Conservation (phyloP, 768 basidiomycete species). For the Tricholoma terreum region DNA sequence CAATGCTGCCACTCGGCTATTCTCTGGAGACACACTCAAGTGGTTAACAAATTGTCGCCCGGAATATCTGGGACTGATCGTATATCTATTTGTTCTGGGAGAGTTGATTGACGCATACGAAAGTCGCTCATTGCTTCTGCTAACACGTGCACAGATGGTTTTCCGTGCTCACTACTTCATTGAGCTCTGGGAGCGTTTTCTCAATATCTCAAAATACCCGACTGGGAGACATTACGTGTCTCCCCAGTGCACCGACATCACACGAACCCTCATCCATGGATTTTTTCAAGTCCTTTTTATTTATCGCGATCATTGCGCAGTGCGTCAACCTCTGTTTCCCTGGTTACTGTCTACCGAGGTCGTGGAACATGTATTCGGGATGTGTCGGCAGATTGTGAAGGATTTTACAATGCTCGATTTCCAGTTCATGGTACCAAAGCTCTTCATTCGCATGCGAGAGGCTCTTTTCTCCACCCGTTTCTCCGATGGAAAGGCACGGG, state of each 20-base stretch:
- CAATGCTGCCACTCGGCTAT: constrained; percentile 36
- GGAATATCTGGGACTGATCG: constrained; percentile 20
- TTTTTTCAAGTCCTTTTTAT: constrained; percentile 27
- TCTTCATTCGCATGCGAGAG: constrained; percentile 21
- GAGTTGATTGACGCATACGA: constrained; percentile 38
- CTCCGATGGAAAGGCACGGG: constrained; percentile 17
- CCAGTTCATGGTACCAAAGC: constrained; percentile 24
- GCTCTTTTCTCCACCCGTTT: constrained; percentile 12
- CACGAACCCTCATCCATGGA: constrained; percentile 26
- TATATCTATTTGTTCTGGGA: constrained; percentile 32
- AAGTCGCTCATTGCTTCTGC: constrained; percentile 24
- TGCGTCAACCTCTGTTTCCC: constrained; percentile 12
- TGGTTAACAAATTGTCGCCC: constrained; percentile 22
- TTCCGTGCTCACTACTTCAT: constrained; percentile 31
- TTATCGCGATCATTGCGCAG: constrained; percentile 29
- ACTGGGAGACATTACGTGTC: constrained; percentile 28
- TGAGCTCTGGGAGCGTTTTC: constrained; percentile 24
- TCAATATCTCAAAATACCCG: constrained; percentile 17
- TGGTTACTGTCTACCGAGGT: constrained; percentile 30
- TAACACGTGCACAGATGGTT: constrained; percentile 25
- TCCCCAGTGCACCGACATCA: constrained; percentile 31
- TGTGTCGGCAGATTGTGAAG: constrained; percentile 23
- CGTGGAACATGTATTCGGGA: constrained; percentile 34
- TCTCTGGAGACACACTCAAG: constrained; percentile 31
- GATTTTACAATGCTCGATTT: constrained; percentile 35